These are phyloP conservation scores for Carex myosuroides DNA, from an alignment of 176 grass and related monocot genomes.

Conservation along the genomic window DNA sequence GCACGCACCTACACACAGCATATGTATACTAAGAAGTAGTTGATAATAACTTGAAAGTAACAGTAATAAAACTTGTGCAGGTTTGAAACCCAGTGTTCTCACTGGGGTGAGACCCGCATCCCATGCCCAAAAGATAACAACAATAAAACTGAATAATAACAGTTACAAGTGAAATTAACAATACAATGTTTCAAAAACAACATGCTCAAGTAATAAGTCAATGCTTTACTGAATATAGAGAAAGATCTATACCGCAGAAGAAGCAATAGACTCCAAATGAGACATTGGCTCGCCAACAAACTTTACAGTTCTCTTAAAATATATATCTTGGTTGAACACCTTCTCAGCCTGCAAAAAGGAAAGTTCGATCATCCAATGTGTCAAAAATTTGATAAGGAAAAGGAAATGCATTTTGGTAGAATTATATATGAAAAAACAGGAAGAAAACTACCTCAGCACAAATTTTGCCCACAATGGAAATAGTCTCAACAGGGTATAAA, in stretches of 20 bases:
- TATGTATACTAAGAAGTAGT: background rate
- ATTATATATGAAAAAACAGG: background rate
- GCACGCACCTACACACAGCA: conserved; percentile 65
- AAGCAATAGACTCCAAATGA: conserved; percentile 98
- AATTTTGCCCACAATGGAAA: conserved; percentile 87
- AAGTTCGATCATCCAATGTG: conserved; percentile 5
- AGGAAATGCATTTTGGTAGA: background rate
- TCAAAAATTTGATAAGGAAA: background rate
- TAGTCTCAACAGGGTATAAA: conserved; percentile 94
- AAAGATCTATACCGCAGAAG: conserved; percentile 59
- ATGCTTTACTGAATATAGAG: conserved; percentile 6
- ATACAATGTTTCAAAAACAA: background rate
- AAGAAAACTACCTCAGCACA: conserved; percentile 68
- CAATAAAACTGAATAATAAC: background rate
- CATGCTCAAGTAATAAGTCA: background rate
- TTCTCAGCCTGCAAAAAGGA: conserved; percentile 73
- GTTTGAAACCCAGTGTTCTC: too few relatives aligned
- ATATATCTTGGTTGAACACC: conserved; percentile 98
- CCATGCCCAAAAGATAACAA: background rate
- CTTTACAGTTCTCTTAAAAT: conserved; percentile 94
- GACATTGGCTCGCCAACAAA: conserved; percentile 95
- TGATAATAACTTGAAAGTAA: background rate
- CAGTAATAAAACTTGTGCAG: background rate
- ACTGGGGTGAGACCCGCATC: too few relatives aligned
- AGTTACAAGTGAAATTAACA: background rate